Evolutionary conservation across 116 monocot genomes (phyloP).

Genomic region (Posidonia oceanica): DNA sequence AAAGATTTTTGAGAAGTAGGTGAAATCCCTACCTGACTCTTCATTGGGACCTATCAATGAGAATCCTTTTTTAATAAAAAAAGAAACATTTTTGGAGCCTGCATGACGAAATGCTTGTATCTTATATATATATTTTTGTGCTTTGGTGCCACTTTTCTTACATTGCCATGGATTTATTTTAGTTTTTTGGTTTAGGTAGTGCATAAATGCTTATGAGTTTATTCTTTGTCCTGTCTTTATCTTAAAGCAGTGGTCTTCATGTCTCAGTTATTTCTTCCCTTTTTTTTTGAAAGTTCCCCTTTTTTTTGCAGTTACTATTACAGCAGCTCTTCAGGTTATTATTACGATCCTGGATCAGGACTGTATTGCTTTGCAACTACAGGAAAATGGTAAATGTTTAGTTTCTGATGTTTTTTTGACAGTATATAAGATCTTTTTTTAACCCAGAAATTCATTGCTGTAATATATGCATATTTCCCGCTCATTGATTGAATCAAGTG

Average conservation of each 20-base stretch:
- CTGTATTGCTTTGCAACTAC: conserved; percentile 60
- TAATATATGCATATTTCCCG: no score
- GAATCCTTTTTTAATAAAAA: no score
- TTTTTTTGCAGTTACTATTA: conserved; percentile 66
- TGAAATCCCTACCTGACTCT: no score
- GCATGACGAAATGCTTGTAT: no score
- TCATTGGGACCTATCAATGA: no score
- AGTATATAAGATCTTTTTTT: not conserved
- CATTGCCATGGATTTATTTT: no score
- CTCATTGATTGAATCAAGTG: no score
- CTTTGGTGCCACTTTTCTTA: no score
- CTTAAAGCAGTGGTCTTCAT: not conserved
- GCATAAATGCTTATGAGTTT: not conserved
- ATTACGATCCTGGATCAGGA: conserved; percentile 64
- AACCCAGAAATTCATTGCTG: not conserved
- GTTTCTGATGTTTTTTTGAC: not conserved
- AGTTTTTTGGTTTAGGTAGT: no score
- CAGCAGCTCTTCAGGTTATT: conserved; percentile 69
- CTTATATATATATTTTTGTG: no score
- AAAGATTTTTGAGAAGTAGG: no score
- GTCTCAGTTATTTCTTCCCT: not conserved
- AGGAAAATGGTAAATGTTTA: conserved; percentile 51
- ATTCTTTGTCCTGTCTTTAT: not conserved
- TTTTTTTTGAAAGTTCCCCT: not conserved
- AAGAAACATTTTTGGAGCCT: no score